Conservation (phyloP, 768 basidiomycete species). For the Multifurca ochricompacta region DNA sequence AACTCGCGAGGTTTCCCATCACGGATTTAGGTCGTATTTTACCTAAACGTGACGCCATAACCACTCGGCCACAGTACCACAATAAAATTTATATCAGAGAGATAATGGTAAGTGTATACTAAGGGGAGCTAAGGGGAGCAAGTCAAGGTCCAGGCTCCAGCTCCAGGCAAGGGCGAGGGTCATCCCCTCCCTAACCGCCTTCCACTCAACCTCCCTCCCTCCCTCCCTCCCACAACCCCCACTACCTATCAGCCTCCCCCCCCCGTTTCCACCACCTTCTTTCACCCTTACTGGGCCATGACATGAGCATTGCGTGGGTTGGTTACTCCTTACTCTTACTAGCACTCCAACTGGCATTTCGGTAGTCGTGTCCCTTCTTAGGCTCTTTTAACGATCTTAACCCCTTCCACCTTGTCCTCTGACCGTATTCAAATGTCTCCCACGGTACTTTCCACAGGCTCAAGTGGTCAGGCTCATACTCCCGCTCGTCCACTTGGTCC, state of each 20-base stretch:
- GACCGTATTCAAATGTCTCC: neutral
- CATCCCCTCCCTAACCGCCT: too few relatives aligned
- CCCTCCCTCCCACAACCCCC: too few relatives aligned
- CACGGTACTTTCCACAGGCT: slow-evolving; percentile 14
- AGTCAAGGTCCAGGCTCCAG: slow-evolving; percentile 8
- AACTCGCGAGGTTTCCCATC: slow-evolving; percentile 55
- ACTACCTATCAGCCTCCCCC: too few relatives aligned
- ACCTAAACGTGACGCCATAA: slow-evolving; percentile 56
- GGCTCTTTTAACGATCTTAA: too few relatives aligned
- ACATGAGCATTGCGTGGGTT: neutral
- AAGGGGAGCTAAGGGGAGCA: neutral
- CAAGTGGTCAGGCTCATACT: slow-evolving; percentile 22
- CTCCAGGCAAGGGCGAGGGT: too few relatives aligned
- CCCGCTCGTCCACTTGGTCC: slow-evolving; percentile 44
- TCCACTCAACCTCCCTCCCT: too few relatives aligned
- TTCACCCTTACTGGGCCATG: too few relatives aligned
- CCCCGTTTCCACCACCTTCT: too few relatives aligned
- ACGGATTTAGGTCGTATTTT: slow-evolving; percentile 36
- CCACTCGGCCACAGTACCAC: slow-evolving; percentile 53
- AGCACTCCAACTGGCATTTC: neutral
- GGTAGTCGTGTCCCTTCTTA: neutral
- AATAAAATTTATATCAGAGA: too few relatives aligned
- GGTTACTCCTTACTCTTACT: neutral
- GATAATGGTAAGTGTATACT: too few relatives aligned
- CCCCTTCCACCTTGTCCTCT: neutral